Evolutionary conservation across 2,329 filamentous ascomycete species (phyloP).

Genomic region (Fusarium anthophilum): DNA sequence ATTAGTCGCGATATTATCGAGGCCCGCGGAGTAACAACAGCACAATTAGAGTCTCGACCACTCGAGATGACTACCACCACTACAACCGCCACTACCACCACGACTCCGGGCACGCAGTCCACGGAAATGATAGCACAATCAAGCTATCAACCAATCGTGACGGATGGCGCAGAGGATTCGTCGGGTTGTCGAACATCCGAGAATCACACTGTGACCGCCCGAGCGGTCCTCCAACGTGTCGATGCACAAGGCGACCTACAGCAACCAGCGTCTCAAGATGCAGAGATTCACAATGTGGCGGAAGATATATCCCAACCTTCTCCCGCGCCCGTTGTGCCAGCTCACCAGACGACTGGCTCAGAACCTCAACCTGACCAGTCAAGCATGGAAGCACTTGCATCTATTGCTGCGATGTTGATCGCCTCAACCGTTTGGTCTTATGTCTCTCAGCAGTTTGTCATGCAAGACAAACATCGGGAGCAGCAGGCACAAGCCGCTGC

Average conservation of each 20-base stretch:
- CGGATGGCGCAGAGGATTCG: neutral
- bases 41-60: neutral
- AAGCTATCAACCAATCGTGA: neutral
- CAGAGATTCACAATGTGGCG: conserved; percentile 21
- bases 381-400: neutral
- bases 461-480: neutral
- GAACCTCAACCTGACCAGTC: neutral
- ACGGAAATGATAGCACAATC: neutral
- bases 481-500: neutral
- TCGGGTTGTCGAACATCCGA: neutral
- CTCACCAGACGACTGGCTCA: neutral
- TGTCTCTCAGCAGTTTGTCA: neutral
- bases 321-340: neutral
- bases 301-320: conserved; percentile 14
- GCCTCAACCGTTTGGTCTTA: conserved; percentile 19
- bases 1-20: conserved; percentile 10
- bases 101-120: neutral
- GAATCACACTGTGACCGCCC: neutral
- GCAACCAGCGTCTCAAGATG: conserved; percentile 11
- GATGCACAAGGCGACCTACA: neutral
- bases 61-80: neutral
- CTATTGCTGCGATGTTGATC: conserved; percentile 12
- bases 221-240: neutral
- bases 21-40: neutral
- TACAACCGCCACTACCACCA: neutral